Evolutionary conservation across 768 basidiomycete genomes (phyloP), one percentile per base, ranked within the genome.

Genomic region (Phaffia australis): DNA sequence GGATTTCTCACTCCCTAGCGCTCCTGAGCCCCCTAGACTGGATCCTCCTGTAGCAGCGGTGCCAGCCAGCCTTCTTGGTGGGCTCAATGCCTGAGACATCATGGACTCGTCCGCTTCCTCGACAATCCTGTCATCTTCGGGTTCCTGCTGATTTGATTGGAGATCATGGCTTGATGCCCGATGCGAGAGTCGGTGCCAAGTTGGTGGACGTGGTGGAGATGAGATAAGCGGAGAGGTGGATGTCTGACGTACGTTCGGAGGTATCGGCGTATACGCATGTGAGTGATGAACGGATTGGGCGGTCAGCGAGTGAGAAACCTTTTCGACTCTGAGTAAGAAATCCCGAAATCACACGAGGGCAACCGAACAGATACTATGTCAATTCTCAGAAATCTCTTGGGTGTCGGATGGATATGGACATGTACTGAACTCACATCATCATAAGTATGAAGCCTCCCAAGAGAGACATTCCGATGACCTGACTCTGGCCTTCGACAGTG

Each of bases 81-180:
- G 23, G 21, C 23, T 35, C 14, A n/a, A 29, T 1, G 21, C 64
- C 15, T 35, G 35, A 25, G 27, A n/a, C 8, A 46, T 30, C n/a
- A 27, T 57, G 25, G 59, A 5, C 7, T 35, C 19, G 19, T 60
- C 32, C n/a, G 35, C 48, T 29, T 42, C 59, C 19, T 35, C 32
- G 7, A 14, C 56, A 18, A 29, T 8, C 14, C 32, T 25, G n/a
- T 32, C 56, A 16, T n/a, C 52, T 16, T 8, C 32, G 18, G 27
- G 56, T 29, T 57, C 56, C 27, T 57, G 27, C 56, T 57, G 27
- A 57, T 57, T 32, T 30, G 68, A 35, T 66, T 70, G 59, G 66
- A 68, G 15, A 71, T 71, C 19, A 62, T 56, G 49, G 27, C 29
- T 25, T 19, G 48, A 8, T 87, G 76, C 69, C 84, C 83, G 21